Percentiles rank a stretch among this genome's conserved stretches.
phyloP scores from a whole-genome alignment of 768 basidiomycete species.

The Serendipita sp. region DNA sequence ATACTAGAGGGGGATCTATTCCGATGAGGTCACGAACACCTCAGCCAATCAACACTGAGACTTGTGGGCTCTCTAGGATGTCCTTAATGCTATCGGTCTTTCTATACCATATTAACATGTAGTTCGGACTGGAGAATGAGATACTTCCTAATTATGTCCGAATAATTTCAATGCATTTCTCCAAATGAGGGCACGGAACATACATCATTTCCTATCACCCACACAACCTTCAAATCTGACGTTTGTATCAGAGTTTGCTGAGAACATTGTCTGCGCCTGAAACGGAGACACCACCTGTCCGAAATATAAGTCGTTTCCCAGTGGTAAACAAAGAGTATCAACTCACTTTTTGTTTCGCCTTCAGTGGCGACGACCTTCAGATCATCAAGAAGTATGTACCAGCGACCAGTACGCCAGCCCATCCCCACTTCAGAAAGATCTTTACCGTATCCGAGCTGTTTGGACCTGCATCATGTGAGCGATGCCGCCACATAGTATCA shows the following conservation, averaged over 20 bases:
- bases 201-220: too few relatives aligned
- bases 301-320: neutral
- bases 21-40: too few relatives aligned
- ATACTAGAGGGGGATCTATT: too few relatives aligned
- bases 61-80: too few relatives aligned
- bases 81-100: too few relatives aligned
- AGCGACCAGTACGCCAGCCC: neutral
- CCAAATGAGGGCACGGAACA: too few relatives aligned
- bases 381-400: neutral
- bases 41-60: too few relatives aligned
- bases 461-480: neutral
- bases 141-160: too few relatives aligned
- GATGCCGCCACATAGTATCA: neutral
- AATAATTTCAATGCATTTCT: too few relatives aligned
- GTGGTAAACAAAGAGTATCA: neutral
- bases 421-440: neutral
- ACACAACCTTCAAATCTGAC: too few relatives aligned
- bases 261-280: neutral
- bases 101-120: too few relatives aligned
- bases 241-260: neutral
- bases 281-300: neutral
- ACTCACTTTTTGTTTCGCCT: neutral
- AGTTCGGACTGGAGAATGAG: too few relatives aligned
- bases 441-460: neutral
- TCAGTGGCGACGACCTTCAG: conserved; percentile 1